A percentile compares a stretch with the other conserved stretches of the same genome.
phyloP scores from a whole-genome alignment of 1,139 yeast species.

The Trichomonascaceae sp. region DNA sequence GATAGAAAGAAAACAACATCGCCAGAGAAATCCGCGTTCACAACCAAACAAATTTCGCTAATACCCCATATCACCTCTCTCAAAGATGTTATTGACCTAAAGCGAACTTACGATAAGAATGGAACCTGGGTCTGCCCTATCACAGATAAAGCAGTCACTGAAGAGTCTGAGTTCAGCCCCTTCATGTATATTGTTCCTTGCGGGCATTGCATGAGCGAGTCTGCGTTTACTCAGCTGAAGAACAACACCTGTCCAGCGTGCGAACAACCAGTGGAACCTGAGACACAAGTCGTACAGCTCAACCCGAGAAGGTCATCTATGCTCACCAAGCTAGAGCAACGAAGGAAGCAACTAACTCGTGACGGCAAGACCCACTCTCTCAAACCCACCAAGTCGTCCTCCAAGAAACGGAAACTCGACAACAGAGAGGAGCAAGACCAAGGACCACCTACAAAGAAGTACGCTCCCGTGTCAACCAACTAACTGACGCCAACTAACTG shows the following conservation, averaged over 20 bases:
- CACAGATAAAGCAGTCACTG: slow-evolving; percentile 28
- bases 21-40: slow-evolving; percentile 26
- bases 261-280: slow-evolving; percentile 1
- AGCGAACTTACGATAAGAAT: slow-evolving; percentile 14
- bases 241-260: slow-evolving; percentile 24
- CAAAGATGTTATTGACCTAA: slow-evolving; percentile 39
- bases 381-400: neutral
- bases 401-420: slow-evolving; percentile 3
- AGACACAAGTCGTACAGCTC: slow-evolving; percentile 26
- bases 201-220: slow-evolving; percentile 39
- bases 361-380: slow-evolving; percentile 14
- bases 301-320: slow-evolving; percentile 26
- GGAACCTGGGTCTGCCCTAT: slow-evolving; percentile 41
- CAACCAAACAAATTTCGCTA: slow-evolving; percentile 16
- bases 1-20: neutral
- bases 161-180: slow-evolving; percentile 22
- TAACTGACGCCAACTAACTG: no score
- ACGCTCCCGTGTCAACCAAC: no score
- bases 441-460: slow-evolving; percentile 2
- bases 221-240: slow-evolving; percentile 26
- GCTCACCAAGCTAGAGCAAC: slow-evolving; percentile 19
- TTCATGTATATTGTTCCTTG: slow-evolving; percentile 39
- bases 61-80: slow-evolving; percentile 34
- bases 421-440: no score
- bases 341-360: slow-evolving; percentile 26